These are phyloP conservation scores for Chiua virens DNA, from an alignment of 768 basidiomycete species.

Conservation along the genomic window DNA sequence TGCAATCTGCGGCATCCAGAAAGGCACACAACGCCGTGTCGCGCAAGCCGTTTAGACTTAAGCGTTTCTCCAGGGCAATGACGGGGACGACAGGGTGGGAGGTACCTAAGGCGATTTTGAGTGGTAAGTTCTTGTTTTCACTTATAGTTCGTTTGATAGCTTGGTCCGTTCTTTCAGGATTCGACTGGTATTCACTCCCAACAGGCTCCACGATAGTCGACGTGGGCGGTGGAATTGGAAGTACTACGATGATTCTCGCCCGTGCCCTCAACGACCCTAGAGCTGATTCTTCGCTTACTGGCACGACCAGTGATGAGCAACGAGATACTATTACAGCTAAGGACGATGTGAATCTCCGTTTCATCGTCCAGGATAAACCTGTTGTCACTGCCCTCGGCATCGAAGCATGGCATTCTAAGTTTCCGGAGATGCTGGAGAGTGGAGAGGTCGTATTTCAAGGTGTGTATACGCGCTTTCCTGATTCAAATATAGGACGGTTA, in stretches of 20 bases:
- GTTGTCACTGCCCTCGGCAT: slow-evolving; percentile 53
- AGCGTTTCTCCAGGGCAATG: slow-evolving; percentile 78
- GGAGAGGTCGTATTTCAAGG: slow-evolving; percentile 57
- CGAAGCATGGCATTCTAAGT: slow-evolving; percentile 59
- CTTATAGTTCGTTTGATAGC: background rate
- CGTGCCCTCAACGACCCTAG: slow-evolving; percentile 31
- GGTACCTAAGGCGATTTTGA: slow-evolving; percentile 56
- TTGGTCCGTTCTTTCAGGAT: slow-evolving; percentile 39
- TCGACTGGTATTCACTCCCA: slow-evolving; percentile 55
- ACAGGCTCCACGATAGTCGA: slow-evolving; percentile 57
- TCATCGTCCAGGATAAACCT: slow-evolving; percentile 61
- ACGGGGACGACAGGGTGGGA: slow-evolving; percentile 72
- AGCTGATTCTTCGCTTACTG: background rate
- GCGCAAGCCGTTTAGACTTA: slow-evolving; percentile 51
- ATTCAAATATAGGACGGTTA: background rate
- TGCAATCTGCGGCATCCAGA: background rate
- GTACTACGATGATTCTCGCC: slow-evolving; percentile 44
- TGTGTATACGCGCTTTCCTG: background rate
- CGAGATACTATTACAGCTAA: slow-evolving; percentile 13
- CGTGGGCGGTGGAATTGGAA: slow-evolving; percentile 71
- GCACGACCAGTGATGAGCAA: background rate
- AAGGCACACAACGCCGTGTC: background rate
- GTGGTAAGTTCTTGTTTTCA: slow-evolving; percentile 38
- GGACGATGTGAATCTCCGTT: slow-evolving; percentile 38
- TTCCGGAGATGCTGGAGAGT: slow-evolving; percentile 55